These are phyloP conservation scores for Sesbania bispinosa DNA, from an alignment of 306 rosid species.

Conservation along the genomic window DNA sequence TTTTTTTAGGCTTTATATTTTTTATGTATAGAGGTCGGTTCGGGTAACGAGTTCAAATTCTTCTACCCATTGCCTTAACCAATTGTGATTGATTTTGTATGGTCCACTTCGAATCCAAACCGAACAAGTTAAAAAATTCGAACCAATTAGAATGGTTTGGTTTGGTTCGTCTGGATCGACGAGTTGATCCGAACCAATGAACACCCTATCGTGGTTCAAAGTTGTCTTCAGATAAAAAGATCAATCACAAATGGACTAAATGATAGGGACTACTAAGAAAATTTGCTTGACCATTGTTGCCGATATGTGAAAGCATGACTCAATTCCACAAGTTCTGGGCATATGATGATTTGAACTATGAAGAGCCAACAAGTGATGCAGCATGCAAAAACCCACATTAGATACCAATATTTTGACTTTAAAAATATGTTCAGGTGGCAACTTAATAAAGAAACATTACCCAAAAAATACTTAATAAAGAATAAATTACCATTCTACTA, in stretches of 20 bases:
- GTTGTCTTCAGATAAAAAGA: constrained; percentile 11
- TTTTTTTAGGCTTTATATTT: too few relatives aligned
- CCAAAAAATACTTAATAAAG: not conserved
- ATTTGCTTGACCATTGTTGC: not conserved
- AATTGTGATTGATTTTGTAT: too few relatives aligned
- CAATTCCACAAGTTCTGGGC: not conserved
- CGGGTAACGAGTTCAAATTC: too few relatives aligned
- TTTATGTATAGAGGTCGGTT: too few relatives aligned
- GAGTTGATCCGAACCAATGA: too few relatives aligned
- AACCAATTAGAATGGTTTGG: too few relatives aligned
- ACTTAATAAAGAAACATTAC: not conserved
- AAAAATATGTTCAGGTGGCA: not conserved
- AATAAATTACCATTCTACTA: not conserved
- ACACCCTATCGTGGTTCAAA: constrained; percentile 19
- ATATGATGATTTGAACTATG: too few relatives aligned
- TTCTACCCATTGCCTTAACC: too few relatives aligned
- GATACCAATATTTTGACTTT: not conserved
- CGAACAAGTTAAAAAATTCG: too few relatives aligned
- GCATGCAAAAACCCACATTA: not conserved
- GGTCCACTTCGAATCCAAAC: too few relatives aligned
- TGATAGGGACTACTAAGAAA: constrained; percentile 2
- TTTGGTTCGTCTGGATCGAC: too few relatives aligned
- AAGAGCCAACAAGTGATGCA: not conserved
- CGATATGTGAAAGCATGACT: not conserved
- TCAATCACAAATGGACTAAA: not conserved